Evolutionary conservation across 441 rosid species (phyloP), one percentile per base, ranked within the genome.

Genomic region (Lepidium campestre): DNA sequence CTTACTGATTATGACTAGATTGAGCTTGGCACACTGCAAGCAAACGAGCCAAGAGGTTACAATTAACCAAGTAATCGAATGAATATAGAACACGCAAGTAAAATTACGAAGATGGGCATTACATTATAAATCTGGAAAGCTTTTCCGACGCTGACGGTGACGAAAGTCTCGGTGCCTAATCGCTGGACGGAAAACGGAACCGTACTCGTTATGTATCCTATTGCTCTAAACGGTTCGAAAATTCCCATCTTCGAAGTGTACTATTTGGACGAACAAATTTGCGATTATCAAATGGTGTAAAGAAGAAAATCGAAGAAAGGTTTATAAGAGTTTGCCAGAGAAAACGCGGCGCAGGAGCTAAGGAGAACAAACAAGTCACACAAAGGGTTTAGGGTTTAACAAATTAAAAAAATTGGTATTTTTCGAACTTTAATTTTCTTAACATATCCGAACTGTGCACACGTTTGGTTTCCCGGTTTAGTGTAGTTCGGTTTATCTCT

Each of bases 41-140:
- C 44, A 12, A 64, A 25, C 0, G 20, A 49, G 7, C 17, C 27
- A 45, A 53, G 18, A 18, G 9, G 14, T 17, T 31, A n/a, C 40
- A 19, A 29, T 18, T 25, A 31, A 47, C 10, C 3, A 8, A 55
- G 6, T 13, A 41, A 59, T 23, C 36, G 7, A 25, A 50, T 17
- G 29, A 32, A 11, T 9, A n/a, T 1, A 29, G 4, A 18, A 53
- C 6, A 23, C 17, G 65, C 10, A 48, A 48, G 32, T 48, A 1
- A 48, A 12, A 25, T 0, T 37, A 37, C 8, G 34, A 20, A 37
- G 69, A 48, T 8, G 49, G 35, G 4, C 2, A 15, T 60, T 71
- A 86, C 92, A 52, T 94, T 87, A 75, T 91, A 91, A 47, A 94
- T 82, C 74, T 94, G 97, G 45, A 94, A 94, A 54, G 97, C 92